These are phyloP conservation scores for Phyllosticta paracitricarpa DNA, from an alignment of 2,329 filamentous ascomycete genomes.

Conservation along the genomic window DNA sequence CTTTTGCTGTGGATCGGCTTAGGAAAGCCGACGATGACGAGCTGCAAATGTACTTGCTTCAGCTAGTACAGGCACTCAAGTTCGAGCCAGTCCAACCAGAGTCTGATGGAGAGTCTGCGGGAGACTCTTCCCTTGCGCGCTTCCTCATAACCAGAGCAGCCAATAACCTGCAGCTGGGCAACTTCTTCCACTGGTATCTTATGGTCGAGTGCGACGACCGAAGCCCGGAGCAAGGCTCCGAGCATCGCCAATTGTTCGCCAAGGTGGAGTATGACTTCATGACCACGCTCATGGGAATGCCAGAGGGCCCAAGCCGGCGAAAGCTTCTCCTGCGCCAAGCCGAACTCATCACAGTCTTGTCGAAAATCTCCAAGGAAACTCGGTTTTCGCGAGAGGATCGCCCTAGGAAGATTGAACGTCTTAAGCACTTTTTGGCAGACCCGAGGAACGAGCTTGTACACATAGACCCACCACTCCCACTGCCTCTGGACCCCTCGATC, in stretches of 20 bases:
- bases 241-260: constrained; percentile 76
- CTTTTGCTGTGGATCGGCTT: constrained; percentile 85
- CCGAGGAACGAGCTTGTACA: constrained; percentile 77
- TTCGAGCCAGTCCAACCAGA: constrained; percentile 55
- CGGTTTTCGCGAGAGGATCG: constrained; percentile 71
- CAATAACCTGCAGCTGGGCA: constrained; percentile 81
- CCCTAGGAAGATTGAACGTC: constrained; percentile 67
- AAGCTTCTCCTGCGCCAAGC: constrained; percentile 75
- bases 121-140: constrained; percentile 74
- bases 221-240: constrained; percentile 62
- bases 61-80: constrained; percentile 91
- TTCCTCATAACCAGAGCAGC: constrained; percentile 85
- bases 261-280: constrained; percentile 96
- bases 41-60: constrained; percentile 78
- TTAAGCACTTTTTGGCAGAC: constrained; percentile 78
- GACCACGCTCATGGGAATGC: constrained; percentile 65
- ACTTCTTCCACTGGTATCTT: constrained; percentile 95
- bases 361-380: constrained; percentile 81
- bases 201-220: constrained; percentile 93
- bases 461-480: constrained; percentile 76
- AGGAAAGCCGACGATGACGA: constrained; percentile 90
- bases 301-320: constrained; percentile 61
- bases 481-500: constrained; percentile 80
- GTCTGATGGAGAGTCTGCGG: constrained; percentile 49
- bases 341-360: constrained; percentile 77